Percentiles rank a stretch among this genome's conserved stretches.
Evolutionary conservation across 129 eudicot genomes (phyloP).

Genomic region (Kitagawia praeruptora): DNA sequence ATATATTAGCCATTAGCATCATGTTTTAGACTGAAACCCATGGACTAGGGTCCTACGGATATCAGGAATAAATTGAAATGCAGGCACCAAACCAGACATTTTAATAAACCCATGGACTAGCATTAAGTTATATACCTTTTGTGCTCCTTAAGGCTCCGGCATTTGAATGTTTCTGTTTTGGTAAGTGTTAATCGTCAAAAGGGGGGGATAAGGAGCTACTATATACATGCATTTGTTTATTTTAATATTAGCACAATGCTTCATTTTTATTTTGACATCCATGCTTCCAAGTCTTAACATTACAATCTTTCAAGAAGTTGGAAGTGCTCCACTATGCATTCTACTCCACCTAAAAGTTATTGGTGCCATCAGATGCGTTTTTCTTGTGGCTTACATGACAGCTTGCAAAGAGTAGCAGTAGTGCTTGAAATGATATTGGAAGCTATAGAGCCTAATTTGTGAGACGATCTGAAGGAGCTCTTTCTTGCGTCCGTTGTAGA

Average conservation of each 20-base stretch:
- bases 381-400: slow-evolving; percentile 44
- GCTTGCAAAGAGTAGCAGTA: slow-evolving; percentile 45
- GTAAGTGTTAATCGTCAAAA: not conserved
- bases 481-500: slow-evolving; percentile 59
- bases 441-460: slow-evolving; percentile 31
- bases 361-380: slow-evolving; percentile 44
- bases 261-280: not conserved
- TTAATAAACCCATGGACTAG: no score
- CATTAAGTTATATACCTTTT: no score
- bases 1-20: no score
- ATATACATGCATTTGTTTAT: not conserved
- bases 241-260: not conserved
- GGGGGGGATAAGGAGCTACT: not conserved
- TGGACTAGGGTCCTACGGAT: no score
- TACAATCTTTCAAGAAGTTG: not conserved
- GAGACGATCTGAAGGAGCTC: slow-evolving; percentile 54
- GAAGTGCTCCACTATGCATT: no score
- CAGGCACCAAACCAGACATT: no score
- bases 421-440: slow-evolving; percentile 39
- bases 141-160: not conserved
- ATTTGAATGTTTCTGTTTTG: not conserved
- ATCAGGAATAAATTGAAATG: no score
- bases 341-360: no score
- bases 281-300: not conserved
- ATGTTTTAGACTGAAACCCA: no score